Base-by-base conservation (phyloP, 2,329 filamentous ascomycete species). In the Hypoxylon sp. region DNA sequence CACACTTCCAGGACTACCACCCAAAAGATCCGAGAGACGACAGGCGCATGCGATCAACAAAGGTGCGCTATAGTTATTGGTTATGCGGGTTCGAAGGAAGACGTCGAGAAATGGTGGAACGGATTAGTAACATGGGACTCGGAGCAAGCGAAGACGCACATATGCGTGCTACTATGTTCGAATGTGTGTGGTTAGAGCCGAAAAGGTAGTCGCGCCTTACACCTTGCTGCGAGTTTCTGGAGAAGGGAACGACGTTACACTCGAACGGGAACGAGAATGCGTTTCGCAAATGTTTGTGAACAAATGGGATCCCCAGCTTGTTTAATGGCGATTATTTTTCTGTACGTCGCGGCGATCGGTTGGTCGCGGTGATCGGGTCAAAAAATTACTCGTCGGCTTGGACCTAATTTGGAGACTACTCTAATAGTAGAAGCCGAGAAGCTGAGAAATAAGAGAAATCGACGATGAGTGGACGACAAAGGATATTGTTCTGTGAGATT, bases 41-140 rank as follows among this genome's bases (percentile, higher is more conserved):
- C 61, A 64, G 59, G 65, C 61, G 67, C 72, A 71, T 72, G 67
- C 63, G 69, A 71, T 50, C 60, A 59, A 44, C 58, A 57, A 51
- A 17, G 48, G 59, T 59, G 70, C 58, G 67, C 52, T 53, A 33
- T 48, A 63, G 59, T 62, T 74, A 69, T 69, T 61, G 63, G 67
- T 59, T 71, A 74, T 73, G 73, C 67, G 67, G 65, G 53, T 66
- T 66, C 55, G 67, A 69, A 64, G 63, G 62, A 53, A 68, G 63
- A 66, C 42, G 66, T 63, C 67, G 64, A 69, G 69, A 68, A 69
- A 66, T 35, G 66, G 58, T 68, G 60, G 62, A 69, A 63, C 58
- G 59, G 59, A 72, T 73, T 72, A 72, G 71, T 73, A 69, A 75
- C 76, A 77, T 77, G 69, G 74, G 63, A 74, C 55, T 72, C 63